phyloP scores from a whole-genome alignment of 331 rosid species.

The Acacia pycnantha region DNA sequence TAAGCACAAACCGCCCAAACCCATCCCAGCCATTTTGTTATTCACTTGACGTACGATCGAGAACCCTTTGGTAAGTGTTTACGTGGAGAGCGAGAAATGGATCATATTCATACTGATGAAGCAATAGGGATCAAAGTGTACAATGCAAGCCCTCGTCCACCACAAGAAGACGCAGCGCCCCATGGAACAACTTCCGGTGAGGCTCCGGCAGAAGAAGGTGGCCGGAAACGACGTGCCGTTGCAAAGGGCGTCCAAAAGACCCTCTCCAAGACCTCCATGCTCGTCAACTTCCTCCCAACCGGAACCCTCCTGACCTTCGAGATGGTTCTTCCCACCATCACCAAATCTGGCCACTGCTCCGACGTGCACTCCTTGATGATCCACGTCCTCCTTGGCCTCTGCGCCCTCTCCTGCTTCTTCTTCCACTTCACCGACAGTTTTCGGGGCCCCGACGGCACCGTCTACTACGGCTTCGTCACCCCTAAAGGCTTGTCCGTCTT shows the following conservation, averaged over 20 bases:
- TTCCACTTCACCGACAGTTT: slow-evolving; percentile 84
- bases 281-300: slow-evolving; percentile 60
- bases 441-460: slow-evolving; percentile 49
- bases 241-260: slow-evolving; percentile 66
- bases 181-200: neutral
- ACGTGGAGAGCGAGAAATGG: slow-evolving; percentile 24
- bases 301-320: slow-evolving; percentile 67
- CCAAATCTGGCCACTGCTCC: slow-evolving; percentile 40
- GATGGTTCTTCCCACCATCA: slow-evolving; percentile 60
- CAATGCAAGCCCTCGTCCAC: slow-evolving; percentile 39
- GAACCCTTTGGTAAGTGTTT: neutral
- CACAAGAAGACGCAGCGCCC: neutral
- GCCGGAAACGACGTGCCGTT: slow-evolving; percentile 31
- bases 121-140: slow-evolving; percentile 60
- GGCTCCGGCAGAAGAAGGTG: neutral
- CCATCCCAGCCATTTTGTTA: neutral
- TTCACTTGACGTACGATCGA: neutral
- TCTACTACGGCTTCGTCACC: slow-evolving; percentile 72
- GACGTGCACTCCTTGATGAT: slow-evolving; percentile 49
- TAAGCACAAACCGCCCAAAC: neutral
- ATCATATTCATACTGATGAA: neutral
- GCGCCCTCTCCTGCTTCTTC: slow-evolving; percentile 82
- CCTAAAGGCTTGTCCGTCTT: slow-evolving; percentile 60
- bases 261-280: slow-evolving; percentile 57
- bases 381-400: slow-evolving; percentile 40